Conservation (phyloP, 768 basidiomycete species). For the Mycena chlorophos region DNA sequence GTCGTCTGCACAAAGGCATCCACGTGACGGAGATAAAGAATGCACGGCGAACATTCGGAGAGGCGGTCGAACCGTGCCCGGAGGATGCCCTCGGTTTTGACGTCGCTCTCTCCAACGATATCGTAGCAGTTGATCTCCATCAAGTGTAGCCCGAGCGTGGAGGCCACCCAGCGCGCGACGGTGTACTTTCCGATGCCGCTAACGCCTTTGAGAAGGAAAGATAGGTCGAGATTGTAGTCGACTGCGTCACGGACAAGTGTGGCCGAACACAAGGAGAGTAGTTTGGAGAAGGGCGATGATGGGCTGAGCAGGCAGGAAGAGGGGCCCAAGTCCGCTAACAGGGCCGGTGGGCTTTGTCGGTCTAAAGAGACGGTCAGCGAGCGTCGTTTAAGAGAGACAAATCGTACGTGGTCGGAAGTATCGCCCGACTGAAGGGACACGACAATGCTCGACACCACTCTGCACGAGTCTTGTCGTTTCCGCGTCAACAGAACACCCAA, state of each 20-base stretch:
- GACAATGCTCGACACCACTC: conserved; percentile 70
- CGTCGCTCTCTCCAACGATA: conserved; percentile 73
- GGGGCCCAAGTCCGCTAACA: conserved; percentile 26
- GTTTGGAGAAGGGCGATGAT: conserved; percentile 42
- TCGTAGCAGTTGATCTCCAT: conserved; percentile 90
- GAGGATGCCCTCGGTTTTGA: conserved; percentile 72
- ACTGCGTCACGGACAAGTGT: conserved; percentile 56
- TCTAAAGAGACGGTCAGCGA: conserved; percentile 16
- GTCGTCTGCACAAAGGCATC: conserved; percentile 77
- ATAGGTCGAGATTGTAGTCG: conserved; percentile 63
- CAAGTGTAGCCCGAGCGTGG: conserved; percentile 70
- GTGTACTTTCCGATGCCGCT: conserved; percentile 83
- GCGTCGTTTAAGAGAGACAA: not conserved
- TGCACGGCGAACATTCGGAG: conserved; percentile 75
- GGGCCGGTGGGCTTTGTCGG: conserved; percentile 23
- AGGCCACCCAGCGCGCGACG: conserved; percentile 53
- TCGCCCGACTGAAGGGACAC: conserved; percentile 51
- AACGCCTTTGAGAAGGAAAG: conserved; percentile 76
- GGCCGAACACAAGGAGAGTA: conserved; percentile 62
- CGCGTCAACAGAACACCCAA: conserved; percentile 86
- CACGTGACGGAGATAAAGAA: conserved; percentile 76
- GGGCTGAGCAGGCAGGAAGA: conserved; percentile 31
- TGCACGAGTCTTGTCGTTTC: conserved; percentile 74
- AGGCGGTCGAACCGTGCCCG: conserved; percentile 78
- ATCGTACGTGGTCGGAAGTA: conserved; percentile 55